These are phyloP conservation scores for Umbelopsis sp. DNA, from an alignment of 371 early-diverging fungal species.

Conservation along the genomic window DNA sequence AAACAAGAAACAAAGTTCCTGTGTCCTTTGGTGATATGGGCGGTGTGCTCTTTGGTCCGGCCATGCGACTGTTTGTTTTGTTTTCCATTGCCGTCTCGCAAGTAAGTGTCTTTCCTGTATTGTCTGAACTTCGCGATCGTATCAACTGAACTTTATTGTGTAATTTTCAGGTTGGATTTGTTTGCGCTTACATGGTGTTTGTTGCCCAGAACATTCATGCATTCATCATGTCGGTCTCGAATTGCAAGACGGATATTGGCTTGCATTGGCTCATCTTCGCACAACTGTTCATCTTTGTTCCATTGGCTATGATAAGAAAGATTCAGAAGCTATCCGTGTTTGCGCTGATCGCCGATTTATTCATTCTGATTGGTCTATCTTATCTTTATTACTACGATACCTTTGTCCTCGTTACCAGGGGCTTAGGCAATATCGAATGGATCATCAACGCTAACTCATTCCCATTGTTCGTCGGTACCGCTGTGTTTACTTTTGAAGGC, in stretches of 20 bases:
- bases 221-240: conserved; percentile 60
- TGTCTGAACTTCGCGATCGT: too few relatives aligned
- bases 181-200: conserved; percentile 87
- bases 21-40: conserved; percentile 85
- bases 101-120: conserved; percentile 32
- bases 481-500: conserved; percentile 90
- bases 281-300: conserved; percentile 78
- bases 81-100: conserved; percentile 74
- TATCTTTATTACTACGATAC: conserved; percentile 79
- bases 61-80: conserved; percentile 67
- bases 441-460: conserved; percentile 72
- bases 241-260: conserved; percentile 51
- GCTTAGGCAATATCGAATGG: conserved; percentile 65
- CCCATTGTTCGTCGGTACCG: conserved; percentile 85
- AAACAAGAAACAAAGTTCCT: conserved; percentile 55
- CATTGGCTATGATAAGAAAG: conserved; percentile 80
- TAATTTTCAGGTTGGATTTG: conserved; percentile 71
- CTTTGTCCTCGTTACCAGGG: conserved; percentile 54
- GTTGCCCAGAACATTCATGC: conserved; percentile 83
- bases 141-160: too few relatives aligned
- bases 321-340: conserved; percentile 79
- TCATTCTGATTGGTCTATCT: conserved; percentile 78
- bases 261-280: conserved; percentile 61
- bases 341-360: conserved; percentile 83
- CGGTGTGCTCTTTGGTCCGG: conserved; percentile 67